A percentile compares a stretch with the other conserved stretches of the same genome.
phyloP scores from a whole-genome alignment of 176 grass and related monocot species.

The Oryza glumipatula region DNA sequence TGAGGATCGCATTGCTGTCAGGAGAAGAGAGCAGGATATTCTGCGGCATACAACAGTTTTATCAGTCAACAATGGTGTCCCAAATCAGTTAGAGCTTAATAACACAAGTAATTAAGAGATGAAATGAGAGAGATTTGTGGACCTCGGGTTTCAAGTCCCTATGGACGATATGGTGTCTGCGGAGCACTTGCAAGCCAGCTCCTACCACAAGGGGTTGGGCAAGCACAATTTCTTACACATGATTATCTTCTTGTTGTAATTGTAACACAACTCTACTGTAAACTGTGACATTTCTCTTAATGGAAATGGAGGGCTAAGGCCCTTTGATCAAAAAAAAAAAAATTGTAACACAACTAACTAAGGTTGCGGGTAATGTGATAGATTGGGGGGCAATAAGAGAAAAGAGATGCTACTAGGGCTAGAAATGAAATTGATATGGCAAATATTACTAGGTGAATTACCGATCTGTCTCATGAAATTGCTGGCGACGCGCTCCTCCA shows the following conservation, averaged over 20 bases:
- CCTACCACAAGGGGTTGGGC: slow-evolving; percentile 51
- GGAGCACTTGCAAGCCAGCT: slow-evolving; percentile 59
- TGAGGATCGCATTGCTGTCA: slow-evolving; percentile 26
- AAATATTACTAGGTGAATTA: neutral
- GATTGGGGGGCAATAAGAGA: neutral
- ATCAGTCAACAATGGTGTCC: neutral
- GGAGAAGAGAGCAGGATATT: slow-evolving; percentile 59
- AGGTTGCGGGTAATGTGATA: neutral
- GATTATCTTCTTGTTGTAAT: slow-evolving; percentile 16
- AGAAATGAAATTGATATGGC: neutral
- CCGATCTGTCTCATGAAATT: slow-evolving; percentile 61
- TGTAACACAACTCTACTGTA: neutral
- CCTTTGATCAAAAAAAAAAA: no score
- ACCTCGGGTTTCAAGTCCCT: slow-evolving; percentile 74
- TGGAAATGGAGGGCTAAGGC: no score
- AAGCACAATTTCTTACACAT: slow-evolving; percentile 16
- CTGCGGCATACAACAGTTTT: slow-evolving; percentile 4
- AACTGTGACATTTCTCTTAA: no score
- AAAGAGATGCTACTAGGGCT: neutral
- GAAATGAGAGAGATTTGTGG: neutral
- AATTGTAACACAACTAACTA: no score
- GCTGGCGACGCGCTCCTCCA: slow-evolving; percentile 44
- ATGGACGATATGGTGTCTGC: slow-evolving; percentile 61
- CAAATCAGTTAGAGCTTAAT: neutral
- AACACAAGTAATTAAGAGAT: neutral